Evolutionary conservation across 306 rosid genomes (phyloP), one percentile per base, ranked within the genome.

Genomic region (Casuarina cunninghamiana): DNA sequence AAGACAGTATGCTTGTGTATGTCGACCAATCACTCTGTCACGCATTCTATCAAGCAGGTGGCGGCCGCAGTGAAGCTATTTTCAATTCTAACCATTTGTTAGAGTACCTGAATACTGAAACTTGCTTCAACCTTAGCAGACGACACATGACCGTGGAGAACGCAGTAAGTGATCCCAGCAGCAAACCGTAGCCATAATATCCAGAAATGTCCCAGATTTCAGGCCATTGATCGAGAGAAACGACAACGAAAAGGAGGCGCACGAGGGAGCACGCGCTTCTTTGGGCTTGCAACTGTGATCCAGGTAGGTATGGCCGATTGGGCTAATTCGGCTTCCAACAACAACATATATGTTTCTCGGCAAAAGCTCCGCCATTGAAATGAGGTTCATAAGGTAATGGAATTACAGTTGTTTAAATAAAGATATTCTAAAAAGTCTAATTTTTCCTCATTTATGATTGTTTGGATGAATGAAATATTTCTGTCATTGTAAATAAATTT

Each of bases 41-140:
- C 32, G 17, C 71, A 16, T 41, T 67, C 5, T 3, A 42, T 67
- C 50, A 67, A 67, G 21, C 71, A 67, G 35, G 35, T n/a, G 37
- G 37, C 6, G 50, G 46, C 12, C 71, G 7, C 71, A 67, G 1
- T 42, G 65, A 66, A 6, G 51, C 51, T 48, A 8, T 48, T 13
- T 48, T 48, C 51, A 48, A 9, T 10, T 3, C 51, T 39, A 75
- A 71, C 12, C 54, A 55, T 42, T 15, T 1, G 21, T 69, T 63
- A 77, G 53, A 60, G 41, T 39, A 91, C 97, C 93, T 90, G 98
- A 86, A 94, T 85, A 21, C 90, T 92, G 88, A 92, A 94, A 82
- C 98, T 92, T 78, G 90, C 97, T 80, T 94, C 98, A 50, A 94
- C 98, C 90, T 92, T 92, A 5, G 97, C 92, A 84, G 92, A 94